Evolutionary conservation across 805 yeast genomes (phyloP), one percentile per base, ranked within the genome.

Genomic region (Starmerella bacillaris): DNA sequence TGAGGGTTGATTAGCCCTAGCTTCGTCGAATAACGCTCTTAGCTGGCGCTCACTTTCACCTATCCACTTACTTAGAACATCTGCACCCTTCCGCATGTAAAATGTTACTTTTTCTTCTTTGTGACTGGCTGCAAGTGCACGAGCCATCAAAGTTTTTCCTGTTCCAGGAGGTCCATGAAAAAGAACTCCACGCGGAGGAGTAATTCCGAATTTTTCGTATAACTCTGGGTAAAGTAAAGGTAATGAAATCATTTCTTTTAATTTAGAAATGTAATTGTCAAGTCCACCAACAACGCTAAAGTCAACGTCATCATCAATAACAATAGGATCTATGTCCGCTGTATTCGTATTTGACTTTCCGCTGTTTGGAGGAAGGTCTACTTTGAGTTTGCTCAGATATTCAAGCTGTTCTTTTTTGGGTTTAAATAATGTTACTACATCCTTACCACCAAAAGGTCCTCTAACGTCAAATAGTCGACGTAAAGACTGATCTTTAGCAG

Each of bases 131-230:
- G 98, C 98, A 34, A 89, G 61, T 0, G 98, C 98, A 40, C 98
- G 62, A 0, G 98, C 98, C 94, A 89, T 82, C 35, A 89, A 65
- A 0, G 98, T 89, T 54, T 89, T 89, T 66, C 98, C 98, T 0
- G 98, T 89, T 44, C 98, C 98, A 3, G 98, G 98, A 4, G 98
- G 98, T 31, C 98, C 98, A 56, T 89, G 98, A 58, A 89, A 89
- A 37, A 89, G 57, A 1, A 89, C 98, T 42, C 98, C 98, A 44
- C 98, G 64, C 15, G 98, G 98, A 1, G 98, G 96, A 0, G 94
- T 80, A 24, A 86, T 82, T 38, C 73, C 74, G 50, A 89, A 89
- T 52, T 74, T 73, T 44, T 82, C 78, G 51, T 86, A 89, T 7
- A 89, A 67, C 53, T 89, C 98, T 1, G 98, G 98, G 47, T 89